Base-by-base conservation (phyloP, 2,329 filamentous ascomycete species). In the Apiospora rasikravindrae region DNA sequence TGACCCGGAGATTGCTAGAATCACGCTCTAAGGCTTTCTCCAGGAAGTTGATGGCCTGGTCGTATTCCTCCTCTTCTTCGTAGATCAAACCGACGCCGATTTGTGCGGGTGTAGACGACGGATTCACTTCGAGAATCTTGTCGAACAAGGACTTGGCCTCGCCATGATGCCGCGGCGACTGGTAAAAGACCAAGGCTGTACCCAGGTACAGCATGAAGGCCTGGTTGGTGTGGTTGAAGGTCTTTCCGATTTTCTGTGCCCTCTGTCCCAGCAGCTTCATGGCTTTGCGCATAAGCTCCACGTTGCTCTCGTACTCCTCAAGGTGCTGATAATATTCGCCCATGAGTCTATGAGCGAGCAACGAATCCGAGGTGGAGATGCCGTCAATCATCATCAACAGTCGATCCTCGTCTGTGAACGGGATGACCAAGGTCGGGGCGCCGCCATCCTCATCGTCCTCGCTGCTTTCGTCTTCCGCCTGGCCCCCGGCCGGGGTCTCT, bases 11-110 rank as follows among this genome's bases (percentile, higher is more conserved):
- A 76, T 98, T 98, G 14, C 86, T 85, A 2, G 87, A 84, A 78
- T 98, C 94, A 33, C 93, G 89, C 74, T 91, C 81, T 37, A 97
- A 81, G 1, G 96, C 96, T 74, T 94, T 89, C 51, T 88, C 88
- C 16, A 99, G 84, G 78, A 97, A 98, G 40, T 92, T 89, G 51
- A 95, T 90, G 0, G 97, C 96, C 77, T 94, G 88, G 67, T 89
- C 86, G 77, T 94, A 98, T 74, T 98, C 93, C 77, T 98, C 93
- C 75, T 98, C 95, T 77, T 98, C 96, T 81, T 98, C 95, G 67
- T 95, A 92, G 53, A 99, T 96, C 33, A 98, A 83, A 1, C 96
- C 97, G 45, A 98, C 90, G 0, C 96, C 96, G 66, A 98, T 93
- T 73, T 99, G 85, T 2, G 95, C 95, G 42, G 91, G 85, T 0